phyloP scores from a whole-genome alignment of 352 stramenopile genomes.

The Globisporangium uncinulatum region DNA sequence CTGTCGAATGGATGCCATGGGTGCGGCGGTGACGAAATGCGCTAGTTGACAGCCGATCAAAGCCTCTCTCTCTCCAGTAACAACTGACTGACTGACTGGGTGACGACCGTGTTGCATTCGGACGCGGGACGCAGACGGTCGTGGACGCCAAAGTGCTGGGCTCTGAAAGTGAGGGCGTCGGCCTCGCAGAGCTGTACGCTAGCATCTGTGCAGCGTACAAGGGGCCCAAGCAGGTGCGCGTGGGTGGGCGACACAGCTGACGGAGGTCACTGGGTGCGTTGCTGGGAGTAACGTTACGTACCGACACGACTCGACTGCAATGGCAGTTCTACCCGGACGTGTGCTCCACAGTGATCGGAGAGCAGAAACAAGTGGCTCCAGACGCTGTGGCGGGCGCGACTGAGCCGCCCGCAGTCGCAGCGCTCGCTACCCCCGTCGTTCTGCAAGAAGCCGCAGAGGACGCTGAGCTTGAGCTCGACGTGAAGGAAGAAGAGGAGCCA shows the following conservation, averaged over 20 bases:
- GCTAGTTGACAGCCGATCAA: no score
- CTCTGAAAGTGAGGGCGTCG: constrained; percentile 47
- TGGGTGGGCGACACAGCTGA: no score
- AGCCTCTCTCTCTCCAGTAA: no score
- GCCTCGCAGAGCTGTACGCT: constrained; percentile 46
- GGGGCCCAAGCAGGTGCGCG: constrained; percentile 42
- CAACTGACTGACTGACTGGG: no score
- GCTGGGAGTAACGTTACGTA: no score
- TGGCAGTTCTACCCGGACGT: constrained; percentile 50
- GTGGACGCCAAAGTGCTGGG: constrained; percentile 57
- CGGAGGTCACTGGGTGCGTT: no score
- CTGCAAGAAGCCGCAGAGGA: constrained; percentile 15
- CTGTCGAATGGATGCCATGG: constrained; percentile 71
- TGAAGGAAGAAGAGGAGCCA: constrained; percentile 34
- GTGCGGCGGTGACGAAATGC: constrained; percentile 35
- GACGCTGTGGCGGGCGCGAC: constrained; percentile 23
- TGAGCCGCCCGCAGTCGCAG: constrained; percentile 7
- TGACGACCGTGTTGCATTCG: neutral
- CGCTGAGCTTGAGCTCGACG: constrained; percentile 24
- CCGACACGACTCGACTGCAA: no score
- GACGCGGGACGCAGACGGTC: no score
- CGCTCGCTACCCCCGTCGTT: constrained; percentile 5
- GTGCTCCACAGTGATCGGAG: constrained; percentile 48
- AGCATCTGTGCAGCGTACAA: constrained; percentile 65
- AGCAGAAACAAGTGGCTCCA: constrained; percentile 43